Percentiles rank a stretch among this genome's conserved stretches.
phyloP scores from a whole-genome alignment of 352 stramenopile genomes.

The Phytophthora idaei region DNA sequence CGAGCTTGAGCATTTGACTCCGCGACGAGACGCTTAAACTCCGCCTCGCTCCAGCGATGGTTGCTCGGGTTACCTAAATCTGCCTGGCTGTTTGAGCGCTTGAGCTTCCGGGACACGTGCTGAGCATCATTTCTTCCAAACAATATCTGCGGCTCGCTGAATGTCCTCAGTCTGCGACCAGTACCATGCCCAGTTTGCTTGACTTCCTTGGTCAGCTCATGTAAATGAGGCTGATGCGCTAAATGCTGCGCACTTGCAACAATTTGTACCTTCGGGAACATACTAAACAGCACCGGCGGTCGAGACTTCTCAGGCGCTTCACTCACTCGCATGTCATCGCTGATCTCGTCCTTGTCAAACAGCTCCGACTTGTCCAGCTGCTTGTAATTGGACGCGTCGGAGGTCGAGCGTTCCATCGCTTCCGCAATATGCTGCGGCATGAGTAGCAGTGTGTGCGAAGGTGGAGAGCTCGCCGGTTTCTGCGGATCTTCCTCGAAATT shows the following conservation, averaged over 20 bases:
- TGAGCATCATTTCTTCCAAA: slow-evolving; percentile 41
- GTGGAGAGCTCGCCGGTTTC: slow-evolving; percentile 37
- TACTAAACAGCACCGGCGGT: slow-evolving; percentile 66
- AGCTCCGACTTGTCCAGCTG: slow-evolving; percentile 69
- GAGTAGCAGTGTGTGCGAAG: slow-evolving; percentile 65
- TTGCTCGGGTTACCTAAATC: slow-evolving; percentile 74
- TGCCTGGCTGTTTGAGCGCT: slow-evolving; percentile 70
- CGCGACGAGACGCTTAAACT: slow-evolving; percentile 78
- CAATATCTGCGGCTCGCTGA: slow-evolving; percentile 65
- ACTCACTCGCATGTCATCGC: slow-evolving; percentile 59
- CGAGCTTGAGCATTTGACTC: slow-evolving; percentile 64
- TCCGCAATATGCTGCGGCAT: slow-evolving; percentile 81
- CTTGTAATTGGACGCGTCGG: slow-evolving; percentile 63
- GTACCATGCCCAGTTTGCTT: slow-evolving; percentile 39
- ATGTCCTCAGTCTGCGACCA: slow-evolving; percentile 45
- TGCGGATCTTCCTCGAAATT: slow-evolving; percentile 40
- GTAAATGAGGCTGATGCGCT: slow-evolving; percentile 67
- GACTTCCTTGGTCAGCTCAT: slow-evolving; percentile 51
- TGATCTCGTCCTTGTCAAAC: slow-evolving; percentile 85
- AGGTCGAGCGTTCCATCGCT: slow-evolving; percentile 65
- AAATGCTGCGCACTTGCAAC: slow-evolving; percentile 81
- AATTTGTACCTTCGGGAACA: slow-evolving; percentile 89
- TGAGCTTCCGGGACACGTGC: slow-evolving; percentile 54
- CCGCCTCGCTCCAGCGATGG: slow-evolving; percentile 70
- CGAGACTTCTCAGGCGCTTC: slow-evolving; percentile 65